Percentiles rank a stretch among this genome's conserved stretches.
Conservation (phyloP, 768 basidiomycete species). For the Psilocybe tampanensis region DNA sequence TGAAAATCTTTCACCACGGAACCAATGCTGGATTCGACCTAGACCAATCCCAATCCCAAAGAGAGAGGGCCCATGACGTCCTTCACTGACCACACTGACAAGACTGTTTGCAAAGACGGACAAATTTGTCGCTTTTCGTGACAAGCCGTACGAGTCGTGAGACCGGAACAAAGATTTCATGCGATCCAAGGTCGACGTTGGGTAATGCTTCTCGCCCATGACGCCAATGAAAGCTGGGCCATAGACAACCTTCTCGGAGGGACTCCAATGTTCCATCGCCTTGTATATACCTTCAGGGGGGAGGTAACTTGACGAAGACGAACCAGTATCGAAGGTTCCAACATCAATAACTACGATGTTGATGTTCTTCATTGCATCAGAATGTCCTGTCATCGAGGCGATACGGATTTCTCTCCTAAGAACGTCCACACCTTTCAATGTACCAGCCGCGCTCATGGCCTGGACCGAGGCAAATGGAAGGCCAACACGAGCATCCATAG, state of each 20-base stretch:
- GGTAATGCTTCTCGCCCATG: conserved; percentile 31
- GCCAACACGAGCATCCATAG: conserved; percentile 71
- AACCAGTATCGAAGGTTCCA: conserved; percentile 51
- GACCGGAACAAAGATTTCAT: conserved; percentile 37
- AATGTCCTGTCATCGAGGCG: conserved; percentile 54
- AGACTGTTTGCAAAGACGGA: conserved; percentile 61
- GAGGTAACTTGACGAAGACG: conserved; percentile 18
- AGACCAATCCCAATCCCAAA: conserved; percentile 48
- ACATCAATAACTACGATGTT: conserved; percentile 76
- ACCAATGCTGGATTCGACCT: conserved; percentile 54
- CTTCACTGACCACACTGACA: conserved; percentile 60
- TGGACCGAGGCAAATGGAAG: conserved; percentile 69
- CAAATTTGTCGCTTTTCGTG: conserved; percentile 58
- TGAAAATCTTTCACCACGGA: conserved; percentile 68
- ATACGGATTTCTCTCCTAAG: conserved; percentile 72
- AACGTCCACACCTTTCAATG: conserved; percentile 70
- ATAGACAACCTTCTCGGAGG: conserved; percentile 73
- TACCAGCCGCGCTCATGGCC: conserved; percentile 78
- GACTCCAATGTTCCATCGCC: conserved; percentile 72
- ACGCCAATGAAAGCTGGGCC: conserved; percentile 66
- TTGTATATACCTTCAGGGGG: conserved; percentile 41
- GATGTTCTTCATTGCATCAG: conserved; percentile 65
- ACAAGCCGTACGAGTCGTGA: conserved; percentile 39
- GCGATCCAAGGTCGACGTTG: conserved; percentile 26
- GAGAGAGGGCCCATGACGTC: conserved; percentile 44